Percentiles rank a stretch among this genome's conserved stretches.
phyloP scores from a whole-genome alignment of 805 yeast genomes.

The Clavispora carvajalis region DNA sequence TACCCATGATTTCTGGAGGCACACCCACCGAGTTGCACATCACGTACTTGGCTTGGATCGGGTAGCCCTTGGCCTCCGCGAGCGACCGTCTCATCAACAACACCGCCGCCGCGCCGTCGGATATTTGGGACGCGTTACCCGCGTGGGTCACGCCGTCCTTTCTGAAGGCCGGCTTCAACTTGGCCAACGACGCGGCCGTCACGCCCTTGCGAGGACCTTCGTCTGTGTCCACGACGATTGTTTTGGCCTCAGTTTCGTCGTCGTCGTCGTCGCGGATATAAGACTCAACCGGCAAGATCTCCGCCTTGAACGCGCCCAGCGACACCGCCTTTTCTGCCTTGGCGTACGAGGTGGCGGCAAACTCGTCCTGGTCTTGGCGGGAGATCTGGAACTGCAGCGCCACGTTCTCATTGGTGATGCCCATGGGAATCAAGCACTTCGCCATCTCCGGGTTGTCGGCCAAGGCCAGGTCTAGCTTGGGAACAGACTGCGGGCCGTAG shows the following conservation, averaged over 20 bases:
- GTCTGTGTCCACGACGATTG: constrained; percentile 55
- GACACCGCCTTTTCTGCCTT: constrained; percentile 77
- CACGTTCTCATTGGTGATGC: constrained; percentile 90
- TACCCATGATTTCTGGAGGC: constrained; percentile 96
- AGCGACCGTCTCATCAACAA: constrained; percentile 78
- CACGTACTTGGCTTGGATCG: constrained; percentile 74
- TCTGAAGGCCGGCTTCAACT: constrained; percentile 82
- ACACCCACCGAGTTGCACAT: constrained; percentile 83
- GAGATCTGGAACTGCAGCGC: constrained; percentile 60
- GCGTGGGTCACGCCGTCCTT: constrained; percentile 86
- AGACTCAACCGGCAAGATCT: constrained; percentile 76
- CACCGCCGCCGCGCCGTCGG: constrained; percentile 94
- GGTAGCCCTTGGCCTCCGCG: constrained; percentile 69
- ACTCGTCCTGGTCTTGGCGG: constrained; percentile 75
- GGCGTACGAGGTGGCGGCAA: constrained; percentile 80
- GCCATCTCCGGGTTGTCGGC: constrained; percentile 34
- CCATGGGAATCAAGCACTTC: constrained; percentile 93
- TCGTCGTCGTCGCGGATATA: constrained; percentile 49
- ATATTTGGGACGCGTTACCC: constrained; percentile 93
- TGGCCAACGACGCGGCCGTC: constrained; percentile 68
- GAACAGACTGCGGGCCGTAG: constrained; percentile 76
- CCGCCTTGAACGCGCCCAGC: constrained; percentile 75
- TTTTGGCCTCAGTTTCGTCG: constrained; percentile 51
- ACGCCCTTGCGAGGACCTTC: constrained; percentile 91
- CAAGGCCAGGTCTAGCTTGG: constrained; percentile 36